A percentile compares a stretch with the other conserved stretches of the same genome.
Evolutionary conservation across 495 filamentous ascomycete species (phyloP).

Genomic region (Staphylotrichum tortipilum): DNA sequence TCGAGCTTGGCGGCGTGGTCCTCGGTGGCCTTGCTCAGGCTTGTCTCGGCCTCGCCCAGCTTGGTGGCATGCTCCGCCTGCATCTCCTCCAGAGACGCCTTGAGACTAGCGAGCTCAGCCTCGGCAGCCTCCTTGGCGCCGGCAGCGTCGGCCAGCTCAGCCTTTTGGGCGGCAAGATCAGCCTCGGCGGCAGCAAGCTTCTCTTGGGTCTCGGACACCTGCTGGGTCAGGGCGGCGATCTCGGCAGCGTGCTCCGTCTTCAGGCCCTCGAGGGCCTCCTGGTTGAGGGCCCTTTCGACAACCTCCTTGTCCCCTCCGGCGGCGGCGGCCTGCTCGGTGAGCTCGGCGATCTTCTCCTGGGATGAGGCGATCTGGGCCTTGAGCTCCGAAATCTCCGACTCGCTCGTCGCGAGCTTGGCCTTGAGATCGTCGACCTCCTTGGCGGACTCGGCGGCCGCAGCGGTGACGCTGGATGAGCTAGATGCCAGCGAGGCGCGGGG

Average conservation of each 20-base stretch:
- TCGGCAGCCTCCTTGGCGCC: conserved; percentile 32
- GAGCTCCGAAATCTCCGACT: conserved; percentile 42
- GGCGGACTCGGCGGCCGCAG: conserved; percentile 29
- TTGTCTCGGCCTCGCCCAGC: conserved; percentile 26
- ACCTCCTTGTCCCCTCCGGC: conserved; percentile 13
- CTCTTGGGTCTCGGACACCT: conserved; percentile 34
- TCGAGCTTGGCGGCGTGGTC: conserved; percentile 36
- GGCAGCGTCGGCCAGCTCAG: conserved; percentile 27
- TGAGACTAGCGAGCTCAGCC: conserved; percentile 32
- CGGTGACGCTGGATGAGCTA: conserved; percentile 20
- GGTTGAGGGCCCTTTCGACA: conserved; percentile 17
- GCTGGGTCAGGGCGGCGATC: conserved; percentile 32
- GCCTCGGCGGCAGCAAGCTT: conserved; percentile 36
- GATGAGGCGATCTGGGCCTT: conserved; percentile 40
- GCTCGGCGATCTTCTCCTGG: conserved; percentile 34
- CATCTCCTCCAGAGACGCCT: conserved; percentile 33
- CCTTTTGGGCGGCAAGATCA: conserved; percentile 30
- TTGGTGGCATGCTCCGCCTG: conserved; percentile 32
- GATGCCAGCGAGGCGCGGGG: conserved; percentile 34
- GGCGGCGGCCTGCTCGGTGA: conserved; percentile 29
- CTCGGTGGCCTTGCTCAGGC: conserved; percentile 24
- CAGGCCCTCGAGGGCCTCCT: conserved; percentile 36
- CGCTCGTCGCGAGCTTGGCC: conserved; percentile 36
- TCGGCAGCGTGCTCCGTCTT: conserved; percentile 40
- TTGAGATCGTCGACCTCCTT: conserved; percentile 47